A percentile compares a stretch with the other conserved stretches of the same genome.
These are phyloP conservation scores for Zelonia costaricensis DNA, from an alignment of 208 protist species.

Conservation along the genomic window DNA sequence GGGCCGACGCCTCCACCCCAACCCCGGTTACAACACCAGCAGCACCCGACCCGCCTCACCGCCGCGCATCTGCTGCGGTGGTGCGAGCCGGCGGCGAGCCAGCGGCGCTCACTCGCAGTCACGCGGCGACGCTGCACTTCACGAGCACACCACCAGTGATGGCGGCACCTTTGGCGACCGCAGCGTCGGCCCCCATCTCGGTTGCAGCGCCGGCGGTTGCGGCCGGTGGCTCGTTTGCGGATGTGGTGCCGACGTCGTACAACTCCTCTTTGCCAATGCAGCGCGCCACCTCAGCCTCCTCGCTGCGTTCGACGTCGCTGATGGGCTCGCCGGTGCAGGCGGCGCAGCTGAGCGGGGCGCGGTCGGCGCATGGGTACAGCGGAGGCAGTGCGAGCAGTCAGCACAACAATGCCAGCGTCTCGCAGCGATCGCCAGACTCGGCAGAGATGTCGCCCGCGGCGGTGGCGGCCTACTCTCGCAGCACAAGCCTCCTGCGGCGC, in stretches of 20 bases:
- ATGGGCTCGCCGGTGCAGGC: conserved; percentile 20
- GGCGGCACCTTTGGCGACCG: too few species aligned
- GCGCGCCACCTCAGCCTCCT: conserved; percentile 18
- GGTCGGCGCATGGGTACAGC: conserved; percentile 13
- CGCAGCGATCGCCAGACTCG: conserved; percentile 22
- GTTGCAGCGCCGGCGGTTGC: too few species aligned
- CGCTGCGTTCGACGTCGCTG: conserved; percentile 16
- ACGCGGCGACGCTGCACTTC: too few species aligned
- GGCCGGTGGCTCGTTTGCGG: neutral
- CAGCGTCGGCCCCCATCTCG: too few species aligned
- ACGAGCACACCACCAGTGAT: too few species aligned
- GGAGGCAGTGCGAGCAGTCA: conserved; percentile 13
- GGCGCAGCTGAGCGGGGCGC: conserved; percentile 6
- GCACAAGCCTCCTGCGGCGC: conserved; percentile 36
- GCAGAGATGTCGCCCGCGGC: conserved; percentile 27
- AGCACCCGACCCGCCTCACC: too few species aligned
- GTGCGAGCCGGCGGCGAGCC: too few species aligned
- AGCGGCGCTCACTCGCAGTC: too few species aligned
- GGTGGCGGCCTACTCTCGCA: conserved; percentile 32
- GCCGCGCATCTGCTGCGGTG: too few species aligned
- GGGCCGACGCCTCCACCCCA: too few species aligned
- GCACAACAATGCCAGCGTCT: conserved; percentile 13
- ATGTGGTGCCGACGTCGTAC: conserved; percentile 1
- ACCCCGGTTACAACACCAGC: too few species aligned
- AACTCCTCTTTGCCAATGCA: conserved; percentile 9